phyloP scores from a whole-genome alignment of 495 filamentous ascomycete species.

The Podospora comata region DNA sequence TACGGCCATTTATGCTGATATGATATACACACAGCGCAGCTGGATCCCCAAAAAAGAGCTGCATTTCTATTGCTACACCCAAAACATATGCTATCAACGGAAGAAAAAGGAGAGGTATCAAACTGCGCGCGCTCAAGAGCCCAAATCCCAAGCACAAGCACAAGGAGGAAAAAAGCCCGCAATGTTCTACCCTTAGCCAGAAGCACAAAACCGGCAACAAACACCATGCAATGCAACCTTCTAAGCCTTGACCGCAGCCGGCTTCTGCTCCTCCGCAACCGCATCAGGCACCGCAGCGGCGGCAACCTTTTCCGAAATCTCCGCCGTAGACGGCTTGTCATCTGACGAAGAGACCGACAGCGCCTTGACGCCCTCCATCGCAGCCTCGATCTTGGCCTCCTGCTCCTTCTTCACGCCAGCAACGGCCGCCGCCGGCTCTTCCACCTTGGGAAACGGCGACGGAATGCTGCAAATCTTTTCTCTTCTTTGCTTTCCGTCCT shows the following conservation, averaged over 20 bases:
- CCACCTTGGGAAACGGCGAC: conserved; percentile 28
- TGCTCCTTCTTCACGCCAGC: conserved; percentile 15
- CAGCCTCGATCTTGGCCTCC: conserved; percentile 3
- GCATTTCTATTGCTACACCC: not conserved
- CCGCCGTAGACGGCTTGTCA: conserved; percentile 5
- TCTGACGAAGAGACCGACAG: conserved; percentile 14
- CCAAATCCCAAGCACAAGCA: not conserved
- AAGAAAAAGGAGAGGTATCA: conserved; percentile 4
- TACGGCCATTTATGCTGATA: not conserved
- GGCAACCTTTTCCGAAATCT: conserved; percentile 15
- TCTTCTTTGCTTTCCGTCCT: conserved; percentile 33
- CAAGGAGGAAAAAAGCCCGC: not conserved
- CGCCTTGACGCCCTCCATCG: conserved; percentile 16
- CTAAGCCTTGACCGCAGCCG: not conserved
- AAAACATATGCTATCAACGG: not conserved
- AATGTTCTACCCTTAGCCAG: not conserved
- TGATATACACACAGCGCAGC: not conserved
- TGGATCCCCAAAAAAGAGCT: not conserved
- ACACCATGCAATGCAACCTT: conserved; percentile 2
- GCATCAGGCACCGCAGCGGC: conserved; percentile 3
- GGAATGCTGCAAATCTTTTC: conserved; percentile 46
- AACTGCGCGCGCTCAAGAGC: conserved; percentile 2
- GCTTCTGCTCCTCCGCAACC: not conserved
- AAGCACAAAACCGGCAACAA: not conserved
- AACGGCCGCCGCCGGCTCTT: conserved; percentile 9